Evolutionary conservation across 2,329 filamentous ascomycete genomes (phyloP), one percentile per base, ranked within the genome.

Genomic region (Tolypocladium ovalisporum): DNA sequence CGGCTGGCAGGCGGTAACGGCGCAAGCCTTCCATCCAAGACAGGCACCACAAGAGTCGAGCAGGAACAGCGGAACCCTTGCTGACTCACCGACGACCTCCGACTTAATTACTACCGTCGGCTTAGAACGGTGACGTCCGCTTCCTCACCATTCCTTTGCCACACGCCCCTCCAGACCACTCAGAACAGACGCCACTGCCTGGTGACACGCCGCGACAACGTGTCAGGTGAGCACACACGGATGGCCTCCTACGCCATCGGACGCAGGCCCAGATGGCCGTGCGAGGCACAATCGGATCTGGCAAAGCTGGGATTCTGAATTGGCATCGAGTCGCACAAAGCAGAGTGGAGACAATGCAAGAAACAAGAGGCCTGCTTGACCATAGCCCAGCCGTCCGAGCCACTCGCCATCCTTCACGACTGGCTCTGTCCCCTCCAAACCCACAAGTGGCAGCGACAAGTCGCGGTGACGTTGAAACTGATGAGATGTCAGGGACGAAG

Each of bases 211-310:
- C 63, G 62, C 66, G 66, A 65, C 62, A 60, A 56, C 57, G 54
- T 61, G 65, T 67, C 66, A 67, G 63, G 62, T 67, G 66, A 66
- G 62, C 63, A 44, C 22, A 12, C 7, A 13, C n/a, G 40, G n/a
- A 59, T 57, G 66, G 61, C 63, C 66, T 64, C 22, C 12, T 24
- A 24, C 40, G 44, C 44, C 44, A 19, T 27, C 22, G 22, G 19
- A n/a, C 42, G 22, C 42, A 17, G 24, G 24, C 44, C 27, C 44
- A 32, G 44, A n/a, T 32, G 27, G 27, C 17, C 3, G 8, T n/a
- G 17, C 19, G 47, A 51, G 47, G 47, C 47, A 17, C 22, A 35
- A 34, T n/a, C 17, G 29, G 47, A 34, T 52, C 29, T 52, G 42
- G 29, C 17, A 19, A 29, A 34, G 34, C 29, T 52, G 42, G 29